Evolutionary conservation across 2,329 filamentous ascomycete genomes (phyloP).

Genomic region (Magnaporthales sp.): DNA sequence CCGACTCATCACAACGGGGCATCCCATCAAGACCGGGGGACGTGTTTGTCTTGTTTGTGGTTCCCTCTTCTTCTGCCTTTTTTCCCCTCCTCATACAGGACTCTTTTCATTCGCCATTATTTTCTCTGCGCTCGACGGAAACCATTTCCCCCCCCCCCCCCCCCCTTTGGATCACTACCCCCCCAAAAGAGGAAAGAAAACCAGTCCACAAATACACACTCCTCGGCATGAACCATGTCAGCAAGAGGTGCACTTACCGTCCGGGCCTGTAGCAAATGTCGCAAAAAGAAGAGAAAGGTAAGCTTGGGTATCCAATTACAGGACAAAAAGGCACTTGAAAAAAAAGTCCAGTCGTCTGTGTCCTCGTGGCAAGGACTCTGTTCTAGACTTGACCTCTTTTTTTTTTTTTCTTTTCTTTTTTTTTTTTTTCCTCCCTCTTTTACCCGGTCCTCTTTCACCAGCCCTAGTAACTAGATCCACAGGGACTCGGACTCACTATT

Average conservation of each 20-base stretch:
- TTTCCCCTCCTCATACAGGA: neutral
- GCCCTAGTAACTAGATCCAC: neutral
- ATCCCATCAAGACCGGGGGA: neutral
- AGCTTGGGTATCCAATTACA: neutral
- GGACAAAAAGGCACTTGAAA: neutral
- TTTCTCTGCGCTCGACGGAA: neutral
- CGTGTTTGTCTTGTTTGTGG: neutral
- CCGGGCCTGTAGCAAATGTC: conserved; percentile 1
- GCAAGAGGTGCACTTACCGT: neutral
- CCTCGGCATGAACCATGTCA: neutral
- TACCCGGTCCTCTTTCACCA: neutral
- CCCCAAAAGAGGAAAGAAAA: neutral
- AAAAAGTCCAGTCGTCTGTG: neutral
- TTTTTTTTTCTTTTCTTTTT: neutral
- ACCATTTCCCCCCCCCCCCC: neutral
- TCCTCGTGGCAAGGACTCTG: neutral
- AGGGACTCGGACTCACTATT: neutral
- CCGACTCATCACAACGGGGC: neutral
- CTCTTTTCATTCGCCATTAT: neutral
- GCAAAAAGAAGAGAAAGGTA: conserved; percentile 4
- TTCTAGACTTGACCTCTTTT: neutral
- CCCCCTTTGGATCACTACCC: neutral
- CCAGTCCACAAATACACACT: neutral
- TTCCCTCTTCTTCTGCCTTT: neutral
- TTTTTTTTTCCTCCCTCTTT: neutral